Evolutionary conservation across 1,284 basidiomycete genomes (phyloP).

Genomic region (Microbotryum scabiosae): DNA sequence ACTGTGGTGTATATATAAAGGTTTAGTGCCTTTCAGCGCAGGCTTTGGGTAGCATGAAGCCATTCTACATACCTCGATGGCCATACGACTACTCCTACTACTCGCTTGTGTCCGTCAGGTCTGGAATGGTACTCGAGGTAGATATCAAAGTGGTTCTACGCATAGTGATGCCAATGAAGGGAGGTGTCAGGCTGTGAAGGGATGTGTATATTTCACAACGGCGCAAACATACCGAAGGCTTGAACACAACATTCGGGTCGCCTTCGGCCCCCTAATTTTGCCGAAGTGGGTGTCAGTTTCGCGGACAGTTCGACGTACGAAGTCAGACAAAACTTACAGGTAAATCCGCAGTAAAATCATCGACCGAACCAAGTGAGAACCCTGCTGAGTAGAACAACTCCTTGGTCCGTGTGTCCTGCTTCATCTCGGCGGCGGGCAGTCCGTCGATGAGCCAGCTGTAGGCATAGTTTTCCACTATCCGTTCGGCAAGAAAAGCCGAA

Average conservation of each 20-base stretch:
- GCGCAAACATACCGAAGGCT: too few relatives aligned
- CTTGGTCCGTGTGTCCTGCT: conserved; percentile 61
- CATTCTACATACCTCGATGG: conserved; percentile 42
- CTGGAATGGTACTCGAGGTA: conserved; percentile 74
- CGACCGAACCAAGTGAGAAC: conserved; percentile 39
- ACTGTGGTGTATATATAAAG: conserved; percentile 35
- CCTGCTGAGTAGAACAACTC: conserved; percentile 65
- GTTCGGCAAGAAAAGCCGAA: conserved; percentile 79
- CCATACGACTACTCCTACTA: conserved; percentile 89
- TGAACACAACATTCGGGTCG: too few relatives aligned
- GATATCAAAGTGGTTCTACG: conserved; percentile 80
- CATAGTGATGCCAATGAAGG: too few relatives aligned
- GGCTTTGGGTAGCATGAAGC: neutral
- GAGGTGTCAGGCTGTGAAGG: too few relatives aligned
- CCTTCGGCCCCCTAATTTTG: too few relatives aligned
- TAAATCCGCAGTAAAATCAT: conserved; percentile 12
- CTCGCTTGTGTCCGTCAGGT: conserved; percentile 55
- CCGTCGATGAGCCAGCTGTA: conserved; percentile 94
- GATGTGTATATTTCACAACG: too few relatives aligned
- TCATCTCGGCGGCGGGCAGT: conserved; percentile 86
- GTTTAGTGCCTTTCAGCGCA: conserved; percentile 23
- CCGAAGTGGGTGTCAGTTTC: too few relatives aligned
- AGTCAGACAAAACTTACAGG: neutral
- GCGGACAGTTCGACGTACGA: neutral
- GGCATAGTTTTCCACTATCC: conserved; percentile 86